Percentiles rank a stretch among this genome's conserved stretches.
Evolutionary conservation across 192 early-diverging fungal genomes (phyloP).

Genomic region (Backusella tuberculispora): DNA sequence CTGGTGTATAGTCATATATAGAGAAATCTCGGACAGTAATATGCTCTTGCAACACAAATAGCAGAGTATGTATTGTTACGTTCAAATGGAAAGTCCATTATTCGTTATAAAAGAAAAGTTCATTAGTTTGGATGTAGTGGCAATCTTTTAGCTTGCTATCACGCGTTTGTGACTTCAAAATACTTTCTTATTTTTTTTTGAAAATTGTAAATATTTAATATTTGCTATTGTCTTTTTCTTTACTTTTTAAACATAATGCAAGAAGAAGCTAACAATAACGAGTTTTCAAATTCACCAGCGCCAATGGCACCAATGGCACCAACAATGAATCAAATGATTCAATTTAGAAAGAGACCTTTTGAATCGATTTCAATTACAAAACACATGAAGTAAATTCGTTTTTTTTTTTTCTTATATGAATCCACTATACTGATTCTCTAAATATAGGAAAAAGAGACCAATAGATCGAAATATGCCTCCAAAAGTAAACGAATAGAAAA

Average conservation of each 20-base stretch:
- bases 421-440: not conserved
- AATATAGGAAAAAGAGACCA: slow-evolving; percentile 27
- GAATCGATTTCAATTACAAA: slow-evolving; percentile 28
- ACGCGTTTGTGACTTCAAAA: not conserved
- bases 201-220: not conserved
- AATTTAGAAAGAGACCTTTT: slow-evolving; percentile 30
- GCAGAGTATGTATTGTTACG: no score
- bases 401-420: not conserved
- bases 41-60: no score
- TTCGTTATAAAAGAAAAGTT: no score
- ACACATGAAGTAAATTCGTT: slow-evolving; percentile 26
- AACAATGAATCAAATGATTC: slow-evolving; percentile 2
- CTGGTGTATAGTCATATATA: no score
- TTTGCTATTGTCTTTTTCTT: not conserved
- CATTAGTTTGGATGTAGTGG: no score
- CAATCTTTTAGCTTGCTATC: no score
- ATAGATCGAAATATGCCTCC: slow-evolving; percentile 36
- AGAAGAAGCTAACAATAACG: not conserved
- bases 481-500: slow-evolving; percentile 19
- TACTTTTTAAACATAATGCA: not conserved
- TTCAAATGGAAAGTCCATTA: no score
- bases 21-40: no score
- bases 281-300: not conserved
- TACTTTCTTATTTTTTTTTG: not conserved
- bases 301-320: not conserved